Evolutionary conservation across 208 protist genomes (phyloP), one percentile per base, ranked within the genome.

Genomic region (Trypanosoma cruzi): DNA sequence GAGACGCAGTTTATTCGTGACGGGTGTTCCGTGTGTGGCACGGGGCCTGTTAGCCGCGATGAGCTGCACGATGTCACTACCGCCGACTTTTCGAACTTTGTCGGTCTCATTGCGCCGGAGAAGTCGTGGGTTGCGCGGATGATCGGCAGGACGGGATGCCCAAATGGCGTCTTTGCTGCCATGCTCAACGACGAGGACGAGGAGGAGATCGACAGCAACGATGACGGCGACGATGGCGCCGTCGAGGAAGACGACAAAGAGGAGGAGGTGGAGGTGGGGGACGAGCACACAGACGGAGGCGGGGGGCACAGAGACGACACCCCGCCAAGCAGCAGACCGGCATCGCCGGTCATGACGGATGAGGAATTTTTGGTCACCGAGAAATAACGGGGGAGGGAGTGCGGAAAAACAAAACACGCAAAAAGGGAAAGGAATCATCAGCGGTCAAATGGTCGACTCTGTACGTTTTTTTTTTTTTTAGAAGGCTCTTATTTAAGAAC

Each of bases 111-210:
- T 24, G 92, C 80, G 0, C 84, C 92, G 0, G 80, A 85, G 53
- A 79, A 88, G 69, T 94, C 89, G 52, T 96, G 92, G 92, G 85
- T 96, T 34, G 89, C 86, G 28, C 80, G 92, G 13, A 62, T 94
- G 2, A 96, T 96, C 68, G 80, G 82, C 26, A 84, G 86, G 66
- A 64, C 73, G 14, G 44, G 76, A 7, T 69, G 59, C 68, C 72
- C 80, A 3, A 92, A 91, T 57, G 92, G 84, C 42, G 75, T 96
- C 20, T 96, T 90, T 68, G 92, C 92, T 0, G 85, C 88, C 44
- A 79, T 70, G 5, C 40, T 96, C 8, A 78, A 79, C 2, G 88
- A 93, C 44, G 78, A 90, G 13, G 75, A 70, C 2, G 54, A 70
- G 8, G 64, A 63, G 4, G 89, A 82, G 18, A 60, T 68, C 0